Percentiles rank a stretch among this genome's conserved stretches.
phyloP scores from a whole-genome alignment of 2,329 filamentous ascomycete species.

The Knoxdaviesia capensis region DNA sequence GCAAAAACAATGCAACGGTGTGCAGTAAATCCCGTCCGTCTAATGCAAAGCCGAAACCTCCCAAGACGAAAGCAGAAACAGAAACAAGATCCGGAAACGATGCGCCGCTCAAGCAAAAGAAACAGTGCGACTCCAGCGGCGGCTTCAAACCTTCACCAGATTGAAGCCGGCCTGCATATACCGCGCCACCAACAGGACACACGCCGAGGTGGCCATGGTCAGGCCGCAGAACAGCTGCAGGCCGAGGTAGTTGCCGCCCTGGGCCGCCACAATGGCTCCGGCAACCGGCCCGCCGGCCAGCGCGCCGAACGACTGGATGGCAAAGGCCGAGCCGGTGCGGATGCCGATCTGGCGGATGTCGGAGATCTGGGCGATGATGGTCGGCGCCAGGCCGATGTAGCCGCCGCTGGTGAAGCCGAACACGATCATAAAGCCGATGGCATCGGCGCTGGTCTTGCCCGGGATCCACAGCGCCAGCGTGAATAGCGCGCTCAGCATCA shows the following conservation, averaged over 20 bases:
- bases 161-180: conserved; percentile 16
- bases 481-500: conserved; percentile 23
- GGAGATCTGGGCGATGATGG: conserved; percentile 49
- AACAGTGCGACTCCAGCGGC: too few relatives aligned
- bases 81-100: too few relatives aligned
- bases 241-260: conserved; percentile 32
- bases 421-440: conserved; percentile 43
- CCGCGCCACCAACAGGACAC: conserved; percentile 12
- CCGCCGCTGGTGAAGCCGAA: conserved; percentile 52
- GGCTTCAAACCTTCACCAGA: conserved; percentile 12
- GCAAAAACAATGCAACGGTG: neutral
- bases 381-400: conserved; percentile 41
- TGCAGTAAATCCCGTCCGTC: neutral
- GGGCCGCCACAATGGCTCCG: conserved; percentile 33
- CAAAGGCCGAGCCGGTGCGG: conserved; percentile 43
- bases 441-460: conserved; percentile 28
- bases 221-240: conserved; percentile 47
- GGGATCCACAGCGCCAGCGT: conserved; percentile 27
- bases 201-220: conserved; percentile 15
- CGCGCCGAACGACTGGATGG: conserved; percentile 39
- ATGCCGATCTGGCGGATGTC: conserved; percentile 51
- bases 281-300: conserved; percentile 49
- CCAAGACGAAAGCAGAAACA: too few relatives aligned
- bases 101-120: too few relatives aligned
- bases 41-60: too few relatives aligned